A percentile compares a stretch with the other conserved stretches of the same genome.
phyloP scores from a whole-genome alignment of 2,329 filamentous ascomycete genomes.

The Capronia americana region DNA sequence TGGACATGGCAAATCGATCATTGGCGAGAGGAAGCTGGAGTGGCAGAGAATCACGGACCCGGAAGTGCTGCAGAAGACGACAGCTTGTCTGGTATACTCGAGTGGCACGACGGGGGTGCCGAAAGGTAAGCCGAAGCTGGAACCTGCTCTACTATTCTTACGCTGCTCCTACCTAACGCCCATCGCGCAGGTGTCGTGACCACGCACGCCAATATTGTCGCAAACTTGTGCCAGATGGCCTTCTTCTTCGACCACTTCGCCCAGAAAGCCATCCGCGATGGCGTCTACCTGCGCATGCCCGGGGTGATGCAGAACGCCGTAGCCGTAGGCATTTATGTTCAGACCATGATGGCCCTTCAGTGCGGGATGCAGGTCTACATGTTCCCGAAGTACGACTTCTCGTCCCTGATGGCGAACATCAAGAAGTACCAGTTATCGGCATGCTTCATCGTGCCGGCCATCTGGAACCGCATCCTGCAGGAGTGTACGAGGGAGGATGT shows the following conservation, averaged over 20 bases:
- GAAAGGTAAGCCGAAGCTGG: slow-evolving; percentile 57
- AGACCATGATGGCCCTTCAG: slow-evolving; percentile 32
- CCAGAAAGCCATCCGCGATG: slow-evolving; percentile 25
- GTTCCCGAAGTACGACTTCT: slow-evolving; percentile 33
- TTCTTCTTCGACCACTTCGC: slow-evolving; percentile 31
- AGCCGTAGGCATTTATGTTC: slow-evolving; percentile 29
- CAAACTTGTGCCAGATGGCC: slow-evolving; percentile 33
- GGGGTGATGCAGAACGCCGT: slow-evolving; percentile 34
- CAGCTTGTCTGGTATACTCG: slow-evolving; percentile 74
- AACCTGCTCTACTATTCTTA: background rate
- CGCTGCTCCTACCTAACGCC: background rate
- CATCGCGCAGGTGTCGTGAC: slow-evolving; percentile 23
- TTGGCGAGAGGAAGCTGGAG: slow-evolving; percentile 50
- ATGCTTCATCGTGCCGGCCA: slow-evolving; percentile 32
- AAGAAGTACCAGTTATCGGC: slow-evolving; percentile 27
- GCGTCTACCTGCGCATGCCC: slow-evolving; percentile 30
- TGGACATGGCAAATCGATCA: slow-evolving; percentile 42
- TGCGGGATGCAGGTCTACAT: slow-evolving; percentile 34
- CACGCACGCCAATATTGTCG: slow-evolving; percentile 30
- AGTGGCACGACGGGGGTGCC: slow-evolving; percentile 77
- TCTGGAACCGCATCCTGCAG: slow-evolving; percentile 32
- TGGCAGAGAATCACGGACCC: slow-evolving; percentile 63
- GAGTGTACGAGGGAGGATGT: slow-evolving; percentile 30
- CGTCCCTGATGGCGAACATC: slow-evolving; percentile 21
- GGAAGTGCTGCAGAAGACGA: slow-evolving; percentile 55